Conservation (phyloP, 192 early-diverging fungal species). For the Piromyces finnis region DNA sequence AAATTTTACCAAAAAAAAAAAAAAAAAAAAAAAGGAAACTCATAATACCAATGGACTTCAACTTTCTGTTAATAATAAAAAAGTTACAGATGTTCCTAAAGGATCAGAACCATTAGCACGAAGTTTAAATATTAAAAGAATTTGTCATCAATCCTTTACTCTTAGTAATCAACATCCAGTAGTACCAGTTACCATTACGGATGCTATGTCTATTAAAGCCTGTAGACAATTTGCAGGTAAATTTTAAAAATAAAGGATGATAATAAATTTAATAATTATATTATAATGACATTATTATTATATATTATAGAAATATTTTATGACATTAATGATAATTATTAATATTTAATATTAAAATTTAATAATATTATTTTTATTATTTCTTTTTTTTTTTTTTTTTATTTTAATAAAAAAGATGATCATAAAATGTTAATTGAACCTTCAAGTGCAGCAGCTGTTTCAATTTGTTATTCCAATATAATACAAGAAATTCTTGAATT, state of each 20-base stretch:
- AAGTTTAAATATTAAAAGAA: conserved; percentile 15
- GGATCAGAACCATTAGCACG: conserved; percentile 23
- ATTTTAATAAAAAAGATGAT: conserved; percentile 30
- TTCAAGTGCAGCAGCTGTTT: conserved; percentile 40
- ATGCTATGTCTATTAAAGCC: conserved; percentile 33
- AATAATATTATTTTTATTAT: not conserved
- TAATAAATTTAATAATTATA: too few species aligned
- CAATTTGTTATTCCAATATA: conserved; percentile 35
- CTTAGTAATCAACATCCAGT: conserved; percentile 27
- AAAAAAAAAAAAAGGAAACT: too few species aligned
- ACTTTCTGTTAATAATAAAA: conserved; percentile 30
- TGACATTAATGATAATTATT: too few species aligned
- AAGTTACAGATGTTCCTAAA: conserved; percentile 14
- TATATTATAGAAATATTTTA: too few species aligned
- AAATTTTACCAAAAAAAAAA: too few species aligned
- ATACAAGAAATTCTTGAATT: conserved; percentile 43
- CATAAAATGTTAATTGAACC: conserved; percentile 38
- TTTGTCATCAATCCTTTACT: conserved; percentile 19
- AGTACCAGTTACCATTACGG: conserved; percentile 31
- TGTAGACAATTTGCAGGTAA: conserved; percentile 29
- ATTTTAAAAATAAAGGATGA: conserved; percentile 3
- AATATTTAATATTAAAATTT: conserved; percentile 1
- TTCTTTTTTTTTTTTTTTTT: conserved; percentile 7
- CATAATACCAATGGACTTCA: conserved; percentile 56
- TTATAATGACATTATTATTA: too few species aligned